Conservation (phyloP, 495 filamentous ascomycete species). For the Talaromyces ruber region DNA sequence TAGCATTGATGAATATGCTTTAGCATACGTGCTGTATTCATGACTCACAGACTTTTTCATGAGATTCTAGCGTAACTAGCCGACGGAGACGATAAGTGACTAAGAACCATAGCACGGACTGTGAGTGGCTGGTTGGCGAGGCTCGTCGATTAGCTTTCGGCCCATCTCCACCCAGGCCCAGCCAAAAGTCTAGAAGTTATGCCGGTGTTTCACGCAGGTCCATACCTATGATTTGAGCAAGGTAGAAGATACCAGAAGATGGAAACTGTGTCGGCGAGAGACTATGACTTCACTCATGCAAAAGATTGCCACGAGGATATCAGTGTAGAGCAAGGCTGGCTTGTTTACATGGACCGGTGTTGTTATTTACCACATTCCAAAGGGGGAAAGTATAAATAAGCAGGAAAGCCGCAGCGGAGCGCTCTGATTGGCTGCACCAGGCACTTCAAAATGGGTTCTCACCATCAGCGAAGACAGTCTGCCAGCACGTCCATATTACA, state of each 20-base stretch:
- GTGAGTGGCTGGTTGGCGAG: not conserved
- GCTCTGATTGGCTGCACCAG: not conserved
- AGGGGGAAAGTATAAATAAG: not conserved
- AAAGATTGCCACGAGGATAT: not conserved
- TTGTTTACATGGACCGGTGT: not conserved
- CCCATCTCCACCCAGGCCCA: not conserved
- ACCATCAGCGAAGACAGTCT: not conserved
- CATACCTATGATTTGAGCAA: not conserved
- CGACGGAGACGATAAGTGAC: not conserved
- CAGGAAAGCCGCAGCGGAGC: not conserved
- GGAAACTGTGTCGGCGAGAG: not conserved
- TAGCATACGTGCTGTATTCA: not conserved
- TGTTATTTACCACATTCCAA: not conserved
- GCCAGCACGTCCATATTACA: no score
- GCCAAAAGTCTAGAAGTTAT: not conserved
- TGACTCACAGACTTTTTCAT: no score
- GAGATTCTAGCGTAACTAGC: not conserved
- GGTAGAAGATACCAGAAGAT: not conserved
- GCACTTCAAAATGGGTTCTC: not conserved
- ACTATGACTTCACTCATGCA: not conserved
- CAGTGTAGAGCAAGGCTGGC: not conserved
- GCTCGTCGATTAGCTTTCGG: conserved; percentile 1
- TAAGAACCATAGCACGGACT: not conserved
- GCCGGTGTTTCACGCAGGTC: not conserved
- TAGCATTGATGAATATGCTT: not conserved